Base-by-base conservation (phyloP, 2,329 filamentous ascomycete species). In the Talaromyces sp. region DNA sequence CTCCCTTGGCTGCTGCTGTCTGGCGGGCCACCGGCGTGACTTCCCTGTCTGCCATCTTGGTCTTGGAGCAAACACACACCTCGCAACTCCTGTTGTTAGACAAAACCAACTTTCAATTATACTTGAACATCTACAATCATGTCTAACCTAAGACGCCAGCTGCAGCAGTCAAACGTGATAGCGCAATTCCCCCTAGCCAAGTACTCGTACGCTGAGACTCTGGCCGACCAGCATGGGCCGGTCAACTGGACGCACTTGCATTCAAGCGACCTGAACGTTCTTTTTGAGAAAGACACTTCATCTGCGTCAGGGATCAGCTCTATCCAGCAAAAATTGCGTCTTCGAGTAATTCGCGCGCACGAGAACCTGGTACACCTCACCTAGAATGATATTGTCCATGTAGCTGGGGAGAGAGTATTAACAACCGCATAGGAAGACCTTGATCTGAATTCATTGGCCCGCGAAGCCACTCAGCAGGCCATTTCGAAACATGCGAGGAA, bases 201-300 rank as follows among this genome's bases (percentile, higher is more conserved):
- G 61, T 81, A 79, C 66, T 81, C 79, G 23, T 75, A 78, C 65
- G 74, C 78, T 16, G 78, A 73, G 5, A 74, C 74, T 4, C 69
- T 74, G 12, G 63, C 70, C 36, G 71, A 73, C 18, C 72, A 75
- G 57, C 71, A 68, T 33, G 75, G 71, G 23, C 76, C 76, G 5
- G 65, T 80, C n/a, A 72, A 69, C 34, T 81, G 79, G 79, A 77
- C 68, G 51, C 79, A 81, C 70, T 65, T 80, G 5, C 71, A 73
- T 27, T 74, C 74, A 5, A 71, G 67, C 14, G 72, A 76, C 56
- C 64, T 81, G 6, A 64, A 66, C 33, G 74, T 71, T 30, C 52
- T 72, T 2, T 75, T 80, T 56, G 74, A 79, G 30, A 72, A 68
- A 23, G 34, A 67, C n/a, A 27, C 65, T 12, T 54, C 59, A 18